phyloP scores from a whole-genome alignment of 805 yeast species.

The Saturnispora gosingensis region DNA sequence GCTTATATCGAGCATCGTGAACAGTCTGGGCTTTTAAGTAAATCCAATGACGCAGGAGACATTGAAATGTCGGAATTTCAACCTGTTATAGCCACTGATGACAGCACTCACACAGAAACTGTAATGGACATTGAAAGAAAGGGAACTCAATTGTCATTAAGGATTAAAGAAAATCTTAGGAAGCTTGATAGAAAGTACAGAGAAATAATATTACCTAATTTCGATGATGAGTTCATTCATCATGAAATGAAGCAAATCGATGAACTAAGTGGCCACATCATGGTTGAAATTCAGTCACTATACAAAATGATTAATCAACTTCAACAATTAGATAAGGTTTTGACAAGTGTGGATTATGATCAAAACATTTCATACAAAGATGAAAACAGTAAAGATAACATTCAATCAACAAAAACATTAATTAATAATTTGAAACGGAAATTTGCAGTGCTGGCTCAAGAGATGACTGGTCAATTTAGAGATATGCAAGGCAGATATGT shows the following conservation, averaged over 20 bases:
- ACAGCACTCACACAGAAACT: slow-evolving; percentile 5
- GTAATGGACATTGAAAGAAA: slow-evolving; percentile 11
- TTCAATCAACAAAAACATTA: slow-evolving; percentile 31
- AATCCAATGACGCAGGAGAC: slow-evolving; percentile 1
- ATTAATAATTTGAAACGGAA: slow-evolving; percentile 74
- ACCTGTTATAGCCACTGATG: neutral
- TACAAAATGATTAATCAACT: slow-evolving; percentile 68
- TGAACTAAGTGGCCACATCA: slow-evolving; percentile 60
- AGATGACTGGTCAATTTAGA: slow-evolving; percentile 65
- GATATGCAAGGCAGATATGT: slow-evolving; percentile 85
- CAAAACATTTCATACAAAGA: neutral
- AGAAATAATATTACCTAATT: slow-evolving; percentile 78
- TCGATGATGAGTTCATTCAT: slow-evolving; percentile 74
- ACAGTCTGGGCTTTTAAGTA: slow-evolving; percentile 47
- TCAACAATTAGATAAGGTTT: slow-evolving; percentile 25
- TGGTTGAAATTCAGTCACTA: slow-evolving; percentile 68
- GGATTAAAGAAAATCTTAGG: slow-evolving; percentile 45
- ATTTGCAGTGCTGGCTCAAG: slow-evolving; percentile 80
- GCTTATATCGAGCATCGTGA: slow-evolving; percentile 29
- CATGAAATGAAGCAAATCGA: slow-evolving; percentile 50
- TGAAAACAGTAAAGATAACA: neutral
- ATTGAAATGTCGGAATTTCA: slow-evolving; percentile 7
- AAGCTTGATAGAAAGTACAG: slow-evolving; percentile 64
- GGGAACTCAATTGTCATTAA: slow-evolving; percentile 15
- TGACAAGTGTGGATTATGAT: neutral